Percentiles rank a stretch among this genome's conserved stretches.
phyloP scores from a whole-genome alignment of 1,284 basidiomycete species.

The Mrakiaceae sp. region DNA sequence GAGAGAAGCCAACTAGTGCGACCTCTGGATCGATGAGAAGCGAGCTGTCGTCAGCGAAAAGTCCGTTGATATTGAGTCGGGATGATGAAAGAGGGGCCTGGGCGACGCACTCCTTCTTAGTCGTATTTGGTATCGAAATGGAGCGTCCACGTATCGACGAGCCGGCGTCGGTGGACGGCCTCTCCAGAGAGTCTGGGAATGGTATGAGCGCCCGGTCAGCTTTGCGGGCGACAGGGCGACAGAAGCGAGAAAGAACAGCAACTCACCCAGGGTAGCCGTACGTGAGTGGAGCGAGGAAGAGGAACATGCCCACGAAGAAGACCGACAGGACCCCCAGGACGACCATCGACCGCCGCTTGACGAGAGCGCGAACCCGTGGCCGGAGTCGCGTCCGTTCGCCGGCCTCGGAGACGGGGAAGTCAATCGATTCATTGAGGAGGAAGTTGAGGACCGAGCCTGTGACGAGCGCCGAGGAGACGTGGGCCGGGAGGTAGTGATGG shows the following conservation, averaged over 20 bases:
- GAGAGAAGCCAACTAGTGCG: no score
- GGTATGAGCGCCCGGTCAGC: no score
- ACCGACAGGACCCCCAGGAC: slow-evolving; percentile 24
- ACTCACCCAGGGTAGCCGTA: slow-evolving; percentile 83
- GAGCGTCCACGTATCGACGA: no score
- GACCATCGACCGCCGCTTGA: slow-evolving; percentile 55
- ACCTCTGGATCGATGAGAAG: no score
- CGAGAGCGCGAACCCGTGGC: slow-evolving; percentile 55
- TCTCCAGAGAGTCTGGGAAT: no score
- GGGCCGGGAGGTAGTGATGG: slow-evolving; percentile 94
- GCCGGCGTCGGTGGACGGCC: no score
- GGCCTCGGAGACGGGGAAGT: slow-evolving; percentile 71
- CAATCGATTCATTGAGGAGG: slow-evolving; percentile 79
- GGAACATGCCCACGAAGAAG: slow-evolving; percentile 55
- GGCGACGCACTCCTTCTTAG: no score
- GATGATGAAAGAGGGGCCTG: no score
- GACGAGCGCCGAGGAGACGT: slow-evolving; percentile 79
- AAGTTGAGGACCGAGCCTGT: slow-evolving; percentile 89
- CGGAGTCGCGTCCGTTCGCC: slow-evolving; percentile 51
- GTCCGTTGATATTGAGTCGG: no score
- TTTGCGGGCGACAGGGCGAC: no score
- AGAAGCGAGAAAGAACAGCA: neutral
- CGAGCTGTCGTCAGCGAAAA: no score
- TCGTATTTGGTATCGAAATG: no score
- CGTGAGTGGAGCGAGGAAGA: slow-evolving; percentile 73